Evolutionary conservation across 2,329 filamentous ascomycete genomes (phyloP).

Genomic region (Penicillium sp.): DNA sequence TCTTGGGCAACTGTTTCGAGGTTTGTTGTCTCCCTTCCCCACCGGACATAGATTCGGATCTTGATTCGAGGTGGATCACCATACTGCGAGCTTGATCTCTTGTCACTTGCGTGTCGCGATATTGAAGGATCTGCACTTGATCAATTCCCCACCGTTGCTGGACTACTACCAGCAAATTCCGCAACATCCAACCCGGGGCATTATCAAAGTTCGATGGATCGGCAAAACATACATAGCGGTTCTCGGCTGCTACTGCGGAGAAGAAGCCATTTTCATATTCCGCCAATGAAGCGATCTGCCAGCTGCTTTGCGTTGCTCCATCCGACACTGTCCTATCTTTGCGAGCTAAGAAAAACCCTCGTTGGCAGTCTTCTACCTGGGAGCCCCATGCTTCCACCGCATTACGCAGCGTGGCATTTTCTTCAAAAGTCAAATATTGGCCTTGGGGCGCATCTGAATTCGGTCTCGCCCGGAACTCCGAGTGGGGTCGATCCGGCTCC

Average conservation of each 20-base stretch:
- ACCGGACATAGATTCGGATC: slow-evolving; percentile 29
- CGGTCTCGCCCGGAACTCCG: slow-evolving; percentile 17
- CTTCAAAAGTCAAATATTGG: slow-evolving; percentile 53
- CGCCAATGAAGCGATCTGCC: slow-evolving; percentile 70
- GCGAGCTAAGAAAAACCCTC: slow-evolving; percentile 94
- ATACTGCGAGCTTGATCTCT: slow-evolving; percentile 77
- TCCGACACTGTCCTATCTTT: slow-evolving; percentile 13
- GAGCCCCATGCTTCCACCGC: slow-evolving; percentile 83
- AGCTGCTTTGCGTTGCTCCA: slow-evolving; percentile 36
- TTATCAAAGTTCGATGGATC: slow-evolving; percentile 87
- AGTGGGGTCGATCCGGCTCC: slow-evolving; percentile 17
- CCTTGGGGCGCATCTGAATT: slow-evolving; percentile 17
- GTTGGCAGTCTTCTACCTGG: slow-evolving; percentile 70
- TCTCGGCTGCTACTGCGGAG: slow-evolving; percentile 60
- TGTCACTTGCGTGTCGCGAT: slow-evolving; percentile 71
- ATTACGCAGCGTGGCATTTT: slow-evolving; percentile 75
- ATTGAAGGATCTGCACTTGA: slow-evolving; percentile 79
- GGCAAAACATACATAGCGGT: slow-evolving; percentile 78
- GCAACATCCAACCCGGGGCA: slow-evolving; percentile 85
- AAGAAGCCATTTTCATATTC: slow-evolving; percentile 87
- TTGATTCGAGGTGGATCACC: slow-evolving; percentile 58
- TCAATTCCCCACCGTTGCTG: slow-evolving; percentile 72
- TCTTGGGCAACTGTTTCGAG: slow-evolving; percentile 63
- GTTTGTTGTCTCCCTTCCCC: slow-evolving; percentile 8
- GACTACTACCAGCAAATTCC: slow-evolving; percentile 81